Conservation (phyloP, 495 filamentous ascomycete species). For the Lophium mytilinum region DNA sequence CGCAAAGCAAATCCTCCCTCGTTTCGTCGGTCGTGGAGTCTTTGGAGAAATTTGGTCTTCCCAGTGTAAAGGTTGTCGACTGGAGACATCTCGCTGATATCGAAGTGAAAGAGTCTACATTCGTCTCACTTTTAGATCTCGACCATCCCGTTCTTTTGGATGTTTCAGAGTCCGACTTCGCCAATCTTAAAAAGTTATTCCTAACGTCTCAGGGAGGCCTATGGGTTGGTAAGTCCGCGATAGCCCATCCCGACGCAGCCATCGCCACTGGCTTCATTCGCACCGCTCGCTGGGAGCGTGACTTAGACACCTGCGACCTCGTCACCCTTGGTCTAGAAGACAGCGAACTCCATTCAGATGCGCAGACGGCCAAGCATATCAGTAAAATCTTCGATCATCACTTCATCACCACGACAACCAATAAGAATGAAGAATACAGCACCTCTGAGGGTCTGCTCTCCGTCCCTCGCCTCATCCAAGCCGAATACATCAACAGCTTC, state of each 20-base stretch:
- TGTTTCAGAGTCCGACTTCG: background rate
- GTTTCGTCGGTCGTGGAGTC: background rate
- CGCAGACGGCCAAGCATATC: background rate
- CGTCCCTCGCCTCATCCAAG: background rate
- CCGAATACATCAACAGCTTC: background rate
- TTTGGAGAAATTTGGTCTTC: background rate
- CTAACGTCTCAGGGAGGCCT: background rate
- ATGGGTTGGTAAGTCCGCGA: background rate
- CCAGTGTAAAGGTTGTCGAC: background rate
- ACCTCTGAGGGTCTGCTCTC: background rate
- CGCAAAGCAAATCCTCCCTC: background rate
- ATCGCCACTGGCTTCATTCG: background rate
- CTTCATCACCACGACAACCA: background rate
- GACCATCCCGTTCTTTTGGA: background rate
- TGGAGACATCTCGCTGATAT: background rate
- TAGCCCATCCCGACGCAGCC: background rate
- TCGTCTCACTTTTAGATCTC: background rate
- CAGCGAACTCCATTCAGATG: background rate
- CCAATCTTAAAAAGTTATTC: background rate
- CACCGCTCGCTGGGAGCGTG: background rate
- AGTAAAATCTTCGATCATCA: background rate
- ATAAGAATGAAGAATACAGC: background rate
- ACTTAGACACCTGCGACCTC: background rate
- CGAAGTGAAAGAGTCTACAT: background rate
- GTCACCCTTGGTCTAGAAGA: background rate